Evolutionary conservation across 345 rosid genomes (phyloP).

Genomic region (Aquilaria sinensis): DNA sequence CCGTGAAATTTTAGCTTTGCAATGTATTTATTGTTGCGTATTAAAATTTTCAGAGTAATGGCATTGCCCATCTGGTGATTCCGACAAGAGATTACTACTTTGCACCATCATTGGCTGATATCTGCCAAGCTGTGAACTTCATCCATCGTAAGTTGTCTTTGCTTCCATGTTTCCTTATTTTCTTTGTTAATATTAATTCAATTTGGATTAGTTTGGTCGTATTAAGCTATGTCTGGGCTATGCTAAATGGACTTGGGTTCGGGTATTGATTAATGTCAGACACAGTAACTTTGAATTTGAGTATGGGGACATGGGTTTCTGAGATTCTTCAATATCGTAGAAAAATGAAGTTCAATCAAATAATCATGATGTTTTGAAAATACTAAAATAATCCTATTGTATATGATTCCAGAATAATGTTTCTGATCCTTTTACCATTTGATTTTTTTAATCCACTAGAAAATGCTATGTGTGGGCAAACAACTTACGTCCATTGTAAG

Average conservation of each 20-base stretch:
- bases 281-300: too few species aligned
- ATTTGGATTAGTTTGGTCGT: background rate
- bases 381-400: too few species aligned
- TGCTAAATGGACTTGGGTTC: too few species aligned
- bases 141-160: constrained; percentile 51
- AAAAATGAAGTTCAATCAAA: too few species aligned
- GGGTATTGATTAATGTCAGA: too few species aligned
- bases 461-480: constrained; percentile 45
- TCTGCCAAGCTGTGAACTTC: constrained; percentile 82
- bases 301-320: too few species aligned
- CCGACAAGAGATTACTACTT: constrained; percentile 97
- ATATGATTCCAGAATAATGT: too few species aligned
- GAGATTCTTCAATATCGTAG: too few species aligned
- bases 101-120: constrained; percentile 81
- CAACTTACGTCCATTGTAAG: constrained; percentile 95
- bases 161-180: too few species aligned
- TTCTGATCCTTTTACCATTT: constrained; percentile 9
- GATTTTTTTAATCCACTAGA: constrained; percentile 30
- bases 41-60: constrained; percentile 44
- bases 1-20: background rate
- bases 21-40: background rate
- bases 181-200: too few species aligned
- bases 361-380: too few species aligned
- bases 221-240: background rate
- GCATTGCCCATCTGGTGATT: constrained; percentile 88